Percentiles rank a stretch among this genome's conserved stretches.
phyloP scores from a whole-genome alignment of 1,284 basidiomycete species.

The Pterulicium gracile region DNA sequence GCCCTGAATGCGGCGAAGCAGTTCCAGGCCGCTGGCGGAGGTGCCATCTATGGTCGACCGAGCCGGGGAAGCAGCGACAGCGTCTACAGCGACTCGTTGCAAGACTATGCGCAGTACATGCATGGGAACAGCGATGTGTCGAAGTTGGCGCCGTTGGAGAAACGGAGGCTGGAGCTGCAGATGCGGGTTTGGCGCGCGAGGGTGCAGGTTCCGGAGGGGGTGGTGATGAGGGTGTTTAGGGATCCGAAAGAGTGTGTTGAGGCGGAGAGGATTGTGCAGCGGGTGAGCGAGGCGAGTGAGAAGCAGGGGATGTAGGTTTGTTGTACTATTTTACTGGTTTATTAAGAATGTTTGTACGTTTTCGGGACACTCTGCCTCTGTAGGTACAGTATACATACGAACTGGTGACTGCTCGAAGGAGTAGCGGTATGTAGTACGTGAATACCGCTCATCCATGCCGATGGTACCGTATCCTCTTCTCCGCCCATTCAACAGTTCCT shows the following conservation, averaged over 20 bases:
- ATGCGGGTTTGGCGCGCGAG: slow-evolving; percentile 49
- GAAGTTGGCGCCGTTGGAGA: slow-evolving; percentile 24
- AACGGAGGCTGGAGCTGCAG: slow-evolving; percentile 45
- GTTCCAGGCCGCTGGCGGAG: background rate
- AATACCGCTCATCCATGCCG: no score
- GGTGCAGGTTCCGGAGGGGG: slow-evolving; percentile 37
- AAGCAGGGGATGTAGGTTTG: no score
- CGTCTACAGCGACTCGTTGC: background rate
- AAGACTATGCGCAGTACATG: slow-evolving; percentile 4
- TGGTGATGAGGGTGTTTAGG: slow-evolving; percentile 54
- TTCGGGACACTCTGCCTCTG: no score
- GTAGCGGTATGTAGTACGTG: no score
- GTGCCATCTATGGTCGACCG: background rate
- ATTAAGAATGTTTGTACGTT: no score
- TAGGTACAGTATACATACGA: no score
- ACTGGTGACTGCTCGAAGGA: no score
- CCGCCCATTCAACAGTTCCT: no score
- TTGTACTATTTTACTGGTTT: no score
- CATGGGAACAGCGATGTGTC: slow-evolving; percentile 2
- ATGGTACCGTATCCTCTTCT: no score
- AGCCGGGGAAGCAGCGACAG: background rate
- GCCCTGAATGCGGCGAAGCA: background rate
- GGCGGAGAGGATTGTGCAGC: slow-evolving; percentile 18
- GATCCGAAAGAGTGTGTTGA: slow-evolving; percentile 59
- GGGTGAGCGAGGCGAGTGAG: no score